Evolutionary conservation across 805 yeast genomes (phyloP).

Genomic region (Metschnikowia amazonensis): DNA sequence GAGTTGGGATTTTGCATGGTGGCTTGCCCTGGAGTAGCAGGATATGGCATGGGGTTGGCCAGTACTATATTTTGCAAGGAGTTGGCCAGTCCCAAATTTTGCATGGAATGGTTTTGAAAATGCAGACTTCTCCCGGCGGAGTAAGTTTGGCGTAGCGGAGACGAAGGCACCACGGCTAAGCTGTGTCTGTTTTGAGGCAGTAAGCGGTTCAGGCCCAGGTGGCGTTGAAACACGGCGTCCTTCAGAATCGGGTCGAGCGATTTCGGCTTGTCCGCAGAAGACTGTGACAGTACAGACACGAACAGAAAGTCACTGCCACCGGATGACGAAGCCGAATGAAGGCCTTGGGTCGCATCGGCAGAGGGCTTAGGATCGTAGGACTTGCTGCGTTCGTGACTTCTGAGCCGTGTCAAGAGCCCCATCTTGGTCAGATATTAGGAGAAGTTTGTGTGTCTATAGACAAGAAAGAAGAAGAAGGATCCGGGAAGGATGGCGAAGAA

Average conservation of each 20-base stretch:
- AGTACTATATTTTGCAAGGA: no score
- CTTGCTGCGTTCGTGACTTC: conserved; percentile 10
- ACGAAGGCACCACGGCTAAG: conserved; percentile 4
- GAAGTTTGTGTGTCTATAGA: neutral
- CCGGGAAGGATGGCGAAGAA: neutral
- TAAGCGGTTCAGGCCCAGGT: neutral
- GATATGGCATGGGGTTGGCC: no score
- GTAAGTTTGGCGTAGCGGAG: neutral
- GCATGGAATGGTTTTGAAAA: no score
- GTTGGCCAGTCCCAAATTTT: no score
- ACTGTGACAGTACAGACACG: conserved; percentile 28
- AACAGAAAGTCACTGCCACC: conserved; percentile 33
- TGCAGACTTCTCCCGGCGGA: neutral
- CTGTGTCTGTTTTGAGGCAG: conserved; percentile 7
- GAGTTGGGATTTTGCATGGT: no score
- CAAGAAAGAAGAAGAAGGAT: neutral
- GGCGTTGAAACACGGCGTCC: neutral
- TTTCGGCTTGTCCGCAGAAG: conserved; percentile 19
- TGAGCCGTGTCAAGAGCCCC: conserved; percentile 22
- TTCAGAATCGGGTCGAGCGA: neutral
- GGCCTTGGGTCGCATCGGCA: neutral
- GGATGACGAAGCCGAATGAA: conserved; percentile 4
- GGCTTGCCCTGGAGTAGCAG: no score
- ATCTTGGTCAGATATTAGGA: conserved; percentile 6
- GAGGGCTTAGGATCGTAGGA: neutral